These are phyloP conservation scores for Calvatia gigantea DNA, from an alignment of 768 basidiomycete species.

Conservation along the genomic window DNA sequence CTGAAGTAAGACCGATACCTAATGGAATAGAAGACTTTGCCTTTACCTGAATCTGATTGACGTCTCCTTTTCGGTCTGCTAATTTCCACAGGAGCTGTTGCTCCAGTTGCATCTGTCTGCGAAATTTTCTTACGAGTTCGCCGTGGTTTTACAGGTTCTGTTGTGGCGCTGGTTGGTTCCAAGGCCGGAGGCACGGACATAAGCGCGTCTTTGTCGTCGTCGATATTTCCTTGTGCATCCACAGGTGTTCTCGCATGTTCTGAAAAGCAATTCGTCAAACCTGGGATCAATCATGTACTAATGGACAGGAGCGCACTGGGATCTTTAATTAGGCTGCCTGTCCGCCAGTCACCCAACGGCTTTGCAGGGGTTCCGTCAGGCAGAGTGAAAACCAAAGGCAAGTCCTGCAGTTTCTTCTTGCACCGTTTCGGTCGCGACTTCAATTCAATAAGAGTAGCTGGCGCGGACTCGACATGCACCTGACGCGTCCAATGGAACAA, in stretches of 20 bases:
- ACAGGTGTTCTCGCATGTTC: background rate
- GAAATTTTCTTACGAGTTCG: background rate
- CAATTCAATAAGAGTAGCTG: background rate
- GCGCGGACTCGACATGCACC: slow-evolving; percentile 1
- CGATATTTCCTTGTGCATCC: slow-evolving; percentile 12
- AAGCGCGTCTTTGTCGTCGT: background rate
- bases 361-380: slow-evolving; percentile 40
- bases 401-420: slow-evolving; percentile 51
- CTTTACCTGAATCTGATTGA: background rate
- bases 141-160: background rate
- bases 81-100: background rate
- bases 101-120: background rate
- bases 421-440: slow-evolving; percentile 10
- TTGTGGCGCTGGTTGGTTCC: background rate
- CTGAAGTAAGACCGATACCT: background rate
- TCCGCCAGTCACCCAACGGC: slow-evolving; percentile 39
- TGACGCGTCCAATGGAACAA: slow-evolving; percentile 10
- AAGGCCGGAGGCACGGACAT: background rate
- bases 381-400: slow-evolving; percentile 46
- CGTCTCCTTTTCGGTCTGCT: slow-evolving; percentile 1
- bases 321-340: slow-evolving; percentile 19
- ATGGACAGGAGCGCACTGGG: slow-evolving; percentile 5
- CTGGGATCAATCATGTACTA: background rate
- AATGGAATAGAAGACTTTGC: background rate
- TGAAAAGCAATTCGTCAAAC: slow-evolving; percentile 5